Evolutionary conservation across 2,329 filamentous ascomycete species (phyloP).

Genomic region (Phialophora verrucosa): DNA sequence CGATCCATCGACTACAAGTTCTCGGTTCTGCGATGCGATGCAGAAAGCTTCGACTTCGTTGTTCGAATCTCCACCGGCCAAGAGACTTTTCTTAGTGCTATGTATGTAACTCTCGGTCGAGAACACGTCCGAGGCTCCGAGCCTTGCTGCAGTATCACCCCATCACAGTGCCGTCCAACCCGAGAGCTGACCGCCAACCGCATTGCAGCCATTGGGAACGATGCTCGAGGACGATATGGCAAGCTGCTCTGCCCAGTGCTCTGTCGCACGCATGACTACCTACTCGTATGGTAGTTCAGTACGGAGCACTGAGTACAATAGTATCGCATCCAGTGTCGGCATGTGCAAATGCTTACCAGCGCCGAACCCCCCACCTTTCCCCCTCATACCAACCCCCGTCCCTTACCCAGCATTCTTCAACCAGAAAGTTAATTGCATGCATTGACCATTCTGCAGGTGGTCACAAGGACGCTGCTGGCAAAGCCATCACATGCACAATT

Average conservation of each 20-base stretch:
- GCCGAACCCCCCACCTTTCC: not conserved
- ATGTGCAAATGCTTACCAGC: not conserved
- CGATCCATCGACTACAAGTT: not conserved
- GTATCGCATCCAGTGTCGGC: not conserved
- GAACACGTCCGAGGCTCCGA: slow-evolving; percentile 18
- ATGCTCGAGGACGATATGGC: too few species aligned
- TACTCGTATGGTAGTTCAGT: too few species aligned
- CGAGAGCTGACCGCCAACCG: slow-evolving; percentile 3
- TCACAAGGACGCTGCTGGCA: slow-evolving; percentile 18
- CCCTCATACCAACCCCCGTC: not conserved
- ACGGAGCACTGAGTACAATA: too few species aligned
- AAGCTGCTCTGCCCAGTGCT: too few species aligned
- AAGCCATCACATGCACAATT: slow-evolving; percentile 14
- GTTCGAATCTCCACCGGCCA: not conserved
- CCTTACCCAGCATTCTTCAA: not conserved
- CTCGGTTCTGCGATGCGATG: not conserved
- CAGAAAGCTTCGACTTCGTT: not conserved
- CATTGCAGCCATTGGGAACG: not conserved
- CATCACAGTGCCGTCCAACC: slow-evolving; percentile 10
- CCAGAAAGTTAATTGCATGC: slow-evolving; percentile 1
- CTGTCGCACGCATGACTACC: too few species aligned
- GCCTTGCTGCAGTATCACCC: slow-evolving; percentile 1
- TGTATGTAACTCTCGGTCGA: slow-evolving; percentile 14
- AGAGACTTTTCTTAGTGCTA: not conserved
- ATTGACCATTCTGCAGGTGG: slow-evolving; percentile 14